A percentile compares a stretch with the other conserved stretches of the same genome.
phyloP scores from a whole-genome alignment of 805 yeast species.

The Saturnispora bothae region DNA sequence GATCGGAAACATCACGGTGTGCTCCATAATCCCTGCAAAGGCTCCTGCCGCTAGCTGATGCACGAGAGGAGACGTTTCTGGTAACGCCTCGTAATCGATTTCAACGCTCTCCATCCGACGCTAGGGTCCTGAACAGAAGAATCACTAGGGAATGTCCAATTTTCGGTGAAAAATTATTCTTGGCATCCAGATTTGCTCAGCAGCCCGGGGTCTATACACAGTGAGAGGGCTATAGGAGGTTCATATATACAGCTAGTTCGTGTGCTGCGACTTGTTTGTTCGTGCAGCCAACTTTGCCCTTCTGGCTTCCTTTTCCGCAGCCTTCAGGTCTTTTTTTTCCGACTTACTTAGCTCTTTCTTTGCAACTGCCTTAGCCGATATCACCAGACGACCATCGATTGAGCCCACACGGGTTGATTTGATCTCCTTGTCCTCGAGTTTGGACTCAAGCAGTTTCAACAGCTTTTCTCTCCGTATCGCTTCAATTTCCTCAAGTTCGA shows the following conservation, averaged over 20 bases:
- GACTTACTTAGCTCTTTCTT: conserved; percentile 11
- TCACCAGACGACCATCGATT: conserved; percentile 13
- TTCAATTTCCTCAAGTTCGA: conserved; percentile 25
- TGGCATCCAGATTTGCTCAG: background rate
- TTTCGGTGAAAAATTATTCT: background rate
- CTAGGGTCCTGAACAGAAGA: no score
- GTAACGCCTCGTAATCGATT: conserved; percentile 85
- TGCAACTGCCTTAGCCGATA: conserved; percentile 13
- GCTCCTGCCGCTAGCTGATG: conserved; percentile 92
- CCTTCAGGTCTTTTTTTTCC: conserved; percentile 25
- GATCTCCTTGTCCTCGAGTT: conserved; percentile 18
- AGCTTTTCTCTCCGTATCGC: conserved; percentile 25
- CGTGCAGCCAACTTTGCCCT: conserved; percentile 21
- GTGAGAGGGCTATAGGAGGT: no score
- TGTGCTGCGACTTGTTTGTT: no score
- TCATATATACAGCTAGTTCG: background rate
- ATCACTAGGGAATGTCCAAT: background rate
- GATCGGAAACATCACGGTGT: conserved; percentile 91
- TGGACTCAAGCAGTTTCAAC: conserved; percentile 20
- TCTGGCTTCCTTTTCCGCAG: conserved; percentile 26
- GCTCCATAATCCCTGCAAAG: conserved; percentile 99
- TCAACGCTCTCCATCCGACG: conserved; percentile 26
- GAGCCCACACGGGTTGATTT: conserved; percentile 19
- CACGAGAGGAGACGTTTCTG: conserved; percentile 70
- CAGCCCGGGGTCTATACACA: no score